Conservation (phyloP, 495 filamentous ascomycete genomes). For the Lasiosphaeria ovina region DNA sequence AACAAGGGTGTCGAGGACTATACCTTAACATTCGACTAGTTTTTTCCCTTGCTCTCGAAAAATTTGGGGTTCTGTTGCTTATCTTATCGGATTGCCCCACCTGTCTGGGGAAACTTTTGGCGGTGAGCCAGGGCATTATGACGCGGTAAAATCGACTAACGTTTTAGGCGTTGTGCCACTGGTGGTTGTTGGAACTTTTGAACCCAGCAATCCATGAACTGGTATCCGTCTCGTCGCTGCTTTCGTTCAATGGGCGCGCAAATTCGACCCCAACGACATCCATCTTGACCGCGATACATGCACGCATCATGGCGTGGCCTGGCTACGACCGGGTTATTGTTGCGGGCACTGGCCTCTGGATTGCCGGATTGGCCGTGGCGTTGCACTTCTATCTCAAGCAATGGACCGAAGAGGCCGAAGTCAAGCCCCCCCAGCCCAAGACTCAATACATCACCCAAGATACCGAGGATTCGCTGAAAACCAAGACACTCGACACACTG, state of each 20-base stretch:
- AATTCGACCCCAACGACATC: background rate
- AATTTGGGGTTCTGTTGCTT: conserved; percentile 22
- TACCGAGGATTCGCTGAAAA: conserved; percentile 55
- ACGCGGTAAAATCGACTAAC: background rate
- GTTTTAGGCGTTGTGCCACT: too few species aligned
- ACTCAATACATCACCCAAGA: conserved; percentile 59
- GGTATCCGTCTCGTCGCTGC: too few species aligned
- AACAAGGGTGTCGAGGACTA: background rate
- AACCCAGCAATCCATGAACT: too few species aligned
- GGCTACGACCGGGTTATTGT: conserved; percentile 45
- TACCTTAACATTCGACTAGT: background rate
- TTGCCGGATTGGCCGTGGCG: conserved; percentile 33
- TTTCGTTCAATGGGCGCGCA: too few species aligned
- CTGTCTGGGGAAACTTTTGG: conserved; percentile 23
- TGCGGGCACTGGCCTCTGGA: conserved; percentile 38
- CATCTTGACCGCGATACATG: background rate
- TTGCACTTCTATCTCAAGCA: conserved; percentile 41
- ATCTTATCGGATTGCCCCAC: conserved; percentile 35
- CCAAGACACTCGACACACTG: conserved; percentile 49
- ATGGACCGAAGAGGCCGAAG: conserved; percentile 48
- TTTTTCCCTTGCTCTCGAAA: conserved; percentile 15
- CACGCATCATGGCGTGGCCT: conserved; percentile 31
- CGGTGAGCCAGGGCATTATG: conserved; percentile 17
- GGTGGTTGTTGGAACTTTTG: too few species aligned
- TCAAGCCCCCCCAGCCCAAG: conserved; percentile 49